phyloP scores from a whole-genome alignment of 345 rosid species.

The Bruguiera parviflora region DNA sequence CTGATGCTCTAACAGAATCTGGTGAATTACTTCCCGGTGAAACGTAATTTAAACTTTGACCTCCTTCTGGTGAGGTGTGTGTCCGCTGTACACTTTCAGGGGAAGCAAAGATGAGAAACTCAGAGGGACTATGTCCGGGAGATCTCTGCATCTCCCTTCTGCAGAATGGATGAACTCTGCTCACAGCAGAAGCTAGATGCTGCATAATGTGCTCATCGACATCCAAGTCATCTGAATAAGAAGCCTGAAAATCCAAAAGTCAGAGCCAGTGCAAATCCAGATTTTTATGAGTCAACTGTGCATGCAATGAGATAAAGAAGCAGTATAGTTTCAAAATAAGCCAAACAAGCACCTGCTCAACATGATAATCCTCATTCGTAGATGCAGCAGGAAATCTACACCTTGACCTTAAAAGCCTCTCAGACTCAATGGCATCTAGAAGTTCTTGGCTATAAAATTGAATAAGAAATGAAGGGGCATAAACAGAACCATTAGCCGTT shows the following conservation, averaged over 20 bases:
- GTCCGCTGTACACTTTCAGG: conserved; percentile 23
- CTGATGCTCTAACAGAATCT: conserved; percentile 24
- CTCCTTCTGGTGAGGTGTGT: conserved; percentile 20
- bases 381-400: conserved; percentile 32
- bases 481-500: conserved; percentile 11
- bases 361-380: conserved; percentile 39
- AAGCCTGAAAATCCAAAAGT: conserved; percentile 40
- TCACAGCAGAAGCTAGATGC: conserved; percentile 56
- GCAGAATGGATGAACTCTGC: conserved; percentile 43
- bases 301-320: not conserved
- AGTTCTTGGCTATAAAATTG: conserved; percentile 70
- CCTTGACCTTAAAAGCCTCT: conserved; percentile 51
- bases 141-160: conserved; percentile 58
- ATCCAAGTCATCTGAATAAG: conserved; percentile 49
- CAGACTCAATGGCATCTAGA: conserved; percentile 59
- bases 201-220: conserved; percentile 61
- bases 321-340: conserved; percentile 4
- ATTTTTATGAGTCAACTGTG: not conserved
- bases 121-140: conserved; percentile 37
- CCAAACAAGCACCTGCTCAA: conserved; percentile 45
- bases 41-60: conserved; percentile 24
- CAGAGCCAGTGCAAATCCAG: not conserved
- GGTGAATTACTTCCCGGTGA: conserved; percentile 32
- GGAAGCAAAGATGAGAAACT: conserved; percentile 26
- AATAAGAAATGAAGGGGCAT: conserved; percentile 1